These are phyloP conservation scores for Tetrahymena elliotti DNA, from an alignment of 73 alveolate genomes.

Conservation along the genomic window DNA sequence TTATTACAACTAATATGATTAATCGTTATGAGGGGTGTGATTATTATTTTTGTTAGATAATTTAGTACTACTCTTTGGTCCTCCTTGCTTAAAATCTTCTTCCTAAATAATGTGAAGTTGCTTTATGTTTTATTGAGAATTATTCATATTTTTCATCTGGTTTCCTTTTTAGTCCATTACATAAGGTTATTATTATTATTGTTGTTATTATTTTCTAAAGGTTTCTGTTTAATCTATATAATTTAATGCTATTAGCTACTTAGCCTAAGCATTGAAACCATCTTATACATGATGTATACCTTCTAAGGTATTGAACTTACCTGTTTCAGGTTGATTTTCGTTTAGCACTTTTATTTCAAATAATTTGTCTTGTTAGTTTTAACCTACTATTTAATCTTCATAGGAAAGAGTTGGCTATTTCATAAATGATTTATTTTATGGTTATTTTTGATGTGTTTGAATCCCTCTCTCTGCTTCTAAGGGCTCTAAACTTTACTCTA, in stretches of 20 bases:
- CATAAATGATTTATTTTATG: not conserved
- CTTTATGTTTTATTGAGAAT: not conserved
- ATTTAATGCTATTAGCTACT: not conserved
- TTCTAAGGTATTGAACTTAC: not conserved
- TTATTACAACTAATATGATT: not conserved
- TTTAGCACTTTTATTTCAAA: not conserved
- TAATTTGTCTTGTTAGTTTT: not conserved
- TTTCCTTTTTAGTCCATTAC: not conserved
- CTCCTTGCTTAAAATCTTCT: not conserved
- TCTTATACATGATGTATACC: not conserved
- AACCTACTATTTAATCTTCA: not conserved
- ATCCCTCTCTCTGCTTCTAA: not conserved
- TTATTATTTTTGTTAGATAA: not conserved
- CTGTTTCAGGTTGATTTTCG: not conserved
- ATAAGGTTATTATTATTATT: not conserved
- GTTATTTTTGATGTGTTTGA: not conserved
- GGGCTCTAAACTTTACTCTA: not conserved
- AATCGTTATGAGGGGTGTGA: not conserved
- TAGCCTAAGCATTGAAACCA: not conserved
- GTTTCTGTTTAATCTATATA: not conserved
- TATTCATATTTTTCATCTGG: not conserved
- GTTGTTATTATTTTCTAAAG: not conserved
- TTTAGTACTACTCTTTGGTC: not conserved
- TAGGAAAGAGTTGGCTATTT: not conserved
- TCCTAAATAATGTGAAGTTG: not conserved